Evolutionary conservation across 2,329 filamentous ascomycete genomes (phyloP), one percentile per base, ranked within the genome.

Genomic region (Epichloe glyceriae): DNA sequence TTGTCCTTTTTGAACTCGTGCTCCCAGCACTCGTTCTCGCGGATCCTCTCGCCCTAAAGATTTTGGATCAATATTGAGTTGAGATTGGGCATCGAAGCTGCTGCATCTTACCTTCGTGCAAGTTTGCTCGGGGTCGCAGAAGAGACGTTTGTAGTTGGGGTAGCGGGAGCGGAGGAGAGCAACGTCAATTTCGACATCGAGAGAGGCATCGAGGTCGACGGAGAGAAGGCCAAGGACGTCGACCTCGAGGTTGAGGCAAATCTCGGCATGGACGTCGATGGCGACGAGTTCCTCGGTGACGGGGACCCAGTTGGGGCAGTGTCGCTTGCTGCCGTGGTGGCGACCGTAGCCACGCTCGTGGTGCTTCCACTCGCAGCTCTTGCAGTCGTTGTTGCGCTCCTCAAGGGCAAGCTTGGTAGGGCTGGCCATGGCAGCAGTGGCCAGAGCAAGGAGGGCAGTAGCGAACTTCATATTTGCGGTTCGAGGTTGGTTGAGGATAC

Each of bases 381-480:
- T 26, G n/a, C 33, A 10, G 34, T 20, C 14, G 48, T 19, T 3
- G 26, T 26, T 14, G 34, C 30, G 41, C 34, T 35, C 15, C 12
- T 49, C 20, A 11, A 20, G 7, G 20, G 22, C 17, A 19, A 22
- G 5, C 5, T 22, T 34, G 43, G 17, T 35, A 15, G 49, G 49
- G 43, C 15, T 44, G 49, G 49, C 37, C 19, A 50, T 33, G 49
- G 43, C 49, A 12, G 49, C 49, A 17, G 49, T 42, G 26, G 43
- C 49, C 3, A 50, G 17, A 35, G 49, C 42, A 15, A 50, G 11
- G 37, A 46, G 35, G 35, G 43, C 49, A 30, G 37, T 41, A 30
- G 43, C 43, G 43, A 46, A 50, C 43, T 50, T 50, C 49, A 50
- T 50, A 11, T 34, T 42, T 4, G 43, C 42, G 43, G 17, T 30